phyloP scores from a whole-genome alignment of 305 asterid genomes.

The Rubia tinctorum region DNA sequence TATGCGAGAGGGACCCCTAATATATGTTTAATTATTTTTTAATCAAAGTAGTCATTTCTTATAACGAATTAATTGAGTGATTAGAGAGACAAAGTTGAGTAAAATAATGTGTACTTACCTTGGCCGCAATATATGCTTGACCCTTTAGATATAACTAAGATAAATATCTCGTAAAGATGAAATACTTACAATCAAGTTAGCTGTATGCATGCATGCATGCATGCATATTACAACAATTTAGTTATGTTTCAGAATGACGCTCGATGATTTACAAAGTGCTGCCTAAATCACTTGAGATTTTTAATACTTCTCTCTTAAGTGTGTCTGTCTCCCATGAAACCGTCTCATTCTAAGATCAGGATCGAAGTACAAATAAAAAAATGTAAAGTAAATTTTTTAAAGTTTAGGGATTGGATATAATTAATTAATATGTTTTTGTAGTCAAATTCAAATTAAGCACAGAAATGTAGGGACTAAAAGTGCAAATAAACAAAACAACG shows the following conservation, averaged over 20 bases:
- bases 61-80: slow-evolving; percentile 16
- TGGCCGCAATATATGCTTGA: background rate
- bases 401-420: no score
- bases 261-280: background rate
- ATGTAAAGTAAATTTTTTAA: no score
- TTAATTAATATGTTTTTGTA: no score
- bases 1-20: background rate
- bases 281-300: no score
- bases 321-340: no score
- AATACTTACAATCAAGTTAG: background rate
- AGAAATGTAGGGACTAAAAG: no score
- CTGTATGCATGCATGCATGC: background rate
- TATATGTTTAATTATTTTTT: background rate
- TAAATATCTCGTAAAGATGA: background rate
- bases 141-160: background rate
- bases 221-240: background rate
- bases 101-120: background rate
- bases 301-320: no score
- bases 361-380: no score
- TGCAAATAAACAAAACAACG: no score
- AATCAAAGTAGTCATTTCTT: background rate
- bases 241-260: background rate
- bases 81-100: slow-evolving; percentile 3
- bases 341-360: no score
- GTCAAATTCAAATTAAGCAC: no score